Percentiles rank a stretch among this genome's conserved stretches.
phyloP scores from a whole-genome alignment of 257 asterid genomes.

The Vinca minor region DNA sequence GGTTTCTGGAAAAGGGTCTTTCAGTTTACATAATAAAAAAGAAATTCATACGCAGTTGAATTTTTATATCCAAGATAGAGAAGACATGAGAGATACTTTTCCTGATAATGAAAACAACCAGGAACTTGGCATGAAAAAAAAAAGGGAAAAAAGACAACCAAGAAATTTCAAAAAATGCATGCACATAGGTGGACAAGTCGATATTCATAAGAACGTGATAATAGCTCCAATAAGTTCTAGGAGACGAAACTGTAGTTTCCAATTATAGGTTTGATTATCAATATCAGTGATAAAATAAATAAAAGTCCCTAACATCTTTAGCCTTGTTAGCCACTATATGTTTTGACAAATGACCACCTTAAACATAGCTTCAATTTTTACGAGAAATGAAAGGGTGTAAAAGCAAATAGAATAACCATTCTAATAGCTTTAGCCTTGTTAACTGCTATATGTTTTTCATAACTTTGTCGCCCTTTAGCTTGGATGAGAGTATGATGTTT shows the following conservation, averaged over 20 bases:
- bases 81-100: neutral
- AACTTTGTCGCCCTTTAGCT: too few species aligned
- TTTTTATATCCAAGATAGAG: too few species aligned
- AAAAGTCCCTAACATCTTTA: too few species aligned
- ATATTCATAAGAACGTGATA: neutral
- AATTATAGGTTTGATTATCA: too few species aligned
- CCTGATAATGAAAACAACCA: neutral
- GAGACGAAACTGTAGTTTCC: neutral
- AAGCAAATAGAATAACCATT: neutral
- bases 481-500: too few species aligned
- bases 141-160: too few species aligned
- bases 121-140: too few species aligned
- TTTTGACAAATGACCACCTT: too few species aligned
- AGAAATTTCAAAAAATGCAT: too few species aligned
- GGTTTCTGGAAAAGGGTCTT: neutral
- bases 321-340: too few species aligned
- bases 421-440: neutral
- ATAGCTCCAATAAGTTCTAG: neutral
- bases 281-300: too few species aligned
- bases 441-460: neutral
- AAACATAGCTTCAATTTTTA: neutral
- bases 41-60: neutral
- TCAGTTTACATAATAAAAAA: neutral
- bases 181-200: too few species aligned
- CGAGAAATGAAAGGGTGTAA: neutral